These are phyloP conservation scores for Medicago truncatula DNA, from an alignment of 306 rosid species.

Conservation along the genomic window DNA sequence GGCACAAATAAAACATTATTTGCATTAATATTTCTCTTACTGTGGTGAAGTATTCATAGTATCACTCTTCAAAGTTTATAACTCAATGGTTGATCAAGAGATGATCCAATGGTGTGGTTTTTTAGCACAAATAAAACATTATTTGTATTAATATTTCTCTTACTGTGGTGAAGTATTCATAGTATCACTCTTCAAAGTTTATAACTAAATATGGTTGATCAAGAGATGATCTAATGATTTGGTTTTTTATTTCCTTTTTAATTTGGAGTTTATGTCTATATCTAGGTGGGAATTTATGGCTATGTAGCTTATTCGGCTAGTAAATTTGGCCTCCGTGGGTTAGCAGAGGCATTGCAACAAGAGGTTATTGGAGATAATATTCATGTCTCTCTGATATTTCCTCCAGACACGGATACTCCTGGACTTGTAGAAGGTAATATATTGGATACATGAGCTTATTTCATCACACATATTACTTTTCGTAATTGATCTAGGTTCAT, in stretches of 20 bases:
- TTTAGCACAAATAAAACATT: background rate
- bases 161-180: background rate
- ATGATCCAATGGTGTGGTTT: too few relatives aligned
- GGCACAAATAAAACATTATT: background rate
- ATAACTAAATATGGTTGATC: background rate
- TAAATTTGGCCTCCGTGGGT: slow-evolving; percentile 89
- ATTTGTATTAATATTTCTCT: background rate
- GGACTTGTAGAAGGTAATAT: slow-evolving; percentile 72
- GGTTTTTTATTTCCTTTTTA: background rate
- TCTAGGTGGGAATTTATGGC: slow-evolving; percentile 95
- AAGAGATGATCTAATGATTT: background rate
- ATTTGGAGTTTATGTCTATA: slow-evolving; percentile 39
- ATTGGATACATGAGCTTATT: slow-evolving; percentile 20
- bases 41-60: background rate
- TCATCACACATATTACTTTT: slow-evolving; percentile 10
- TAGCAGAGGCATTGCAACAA: slow-evolving; percentile 92
- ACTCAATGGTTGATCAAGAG: background rate
- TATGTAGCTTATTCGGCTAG: slow-evolving; percentile 90
- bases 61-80: slow-evolving; percentile 15
- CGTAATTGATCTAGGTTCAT: background rate
- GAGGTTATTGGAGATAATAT: slow-evolving; percentile 79
- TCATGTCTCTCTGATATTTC: slow-evolving; percentile 81
- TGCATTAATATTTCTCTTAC: background rate
- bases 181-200: slow-evolving; percentile 7
- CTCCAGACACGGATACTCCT: slow-evolving; percentile 96